These are phyloP conservation scores for Penicillium sp. DNA, from an alignment of 2,329 filamentous ascomycete species.

Conservation along the genomic window DNA sequence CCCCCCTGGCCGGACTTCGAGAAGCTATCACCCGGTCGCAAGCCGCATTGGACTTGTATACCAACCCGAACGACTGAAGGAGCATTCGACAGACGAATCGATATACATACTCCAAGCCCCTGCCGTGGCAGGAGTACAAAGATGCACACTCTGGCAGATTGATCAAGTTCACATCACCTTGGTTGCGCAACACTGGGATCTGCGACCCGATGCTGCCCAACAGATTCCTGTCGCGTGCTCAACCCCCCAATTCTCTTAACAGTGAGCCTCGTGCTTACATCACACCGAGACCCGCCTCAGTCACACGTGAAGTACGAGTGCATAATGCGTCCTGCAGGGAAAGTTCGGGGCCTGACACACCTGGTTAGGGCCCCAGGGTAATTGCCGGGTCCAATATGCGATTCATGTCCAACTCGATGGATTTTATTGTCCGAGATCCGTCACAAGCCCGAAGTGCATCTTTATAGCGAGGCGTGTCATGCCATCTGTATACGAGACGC, in stretches of 20 bases:
- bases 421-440: slow-evolving; percentile 5
- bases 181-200: not conserved
- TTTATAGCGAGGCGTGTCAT: not conserved
- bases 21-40: slow-evolving; percentile 43
- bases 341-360: not conserved
- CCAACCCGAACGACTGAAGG: slow-evolving; percentile 37
- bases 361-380: not conserved
- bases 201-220: not conserved
- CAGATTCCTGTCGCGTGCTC: slow-evolving; percentile 12
- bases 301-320: not conserved
- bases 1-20: slow-evolving; percentile 39
- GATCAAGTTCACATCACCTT: not conserved
- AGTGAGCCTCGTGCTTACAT: slow-evolving; percentile 2
- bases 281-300: not conserved
- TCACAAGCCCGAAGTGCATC: not conserved
- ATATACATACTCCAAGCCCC: not conserved
- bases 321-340: not conserved
- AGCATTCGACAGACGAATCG: not conserved
- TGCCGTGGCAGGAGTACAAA: not conserved
- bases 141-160: not conserved
- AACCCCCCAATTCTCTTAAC: slow-evolving; percentile 7
- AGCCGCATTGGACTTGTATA: slow-evolving; percentile 36
- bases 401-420: not conserved
- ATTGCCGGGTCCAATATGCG: not conserved
- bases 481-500: not conserved